Evolutionary conservation across 306 rosid genomes (phyloP), one percentile per base, ranked within the genome.

Genomic region (Ziziphus jujuba): DNA sequence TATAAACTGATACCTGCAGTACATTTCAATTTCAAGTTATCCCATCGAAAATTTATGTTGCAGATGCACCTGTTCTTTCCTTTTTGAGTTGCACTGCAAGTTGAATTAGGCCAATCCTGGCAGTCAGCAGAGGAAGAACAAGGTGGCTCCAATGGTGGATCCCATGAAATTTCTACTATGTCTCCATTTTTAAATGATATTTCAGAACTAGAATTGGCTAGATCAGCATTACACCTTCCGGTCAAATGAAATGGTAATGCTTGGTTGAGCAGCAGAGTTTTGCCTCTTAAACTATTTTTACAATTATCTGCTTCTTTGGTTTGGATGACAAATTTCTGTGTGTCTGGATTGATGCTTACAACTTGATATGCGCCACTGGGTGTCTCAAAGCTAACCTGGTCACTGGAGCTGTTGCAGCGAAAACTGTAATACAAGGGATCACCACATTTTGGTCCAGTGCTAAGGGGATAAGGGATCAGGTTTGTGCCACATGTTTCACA

Each of bases 401-500:
- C 92, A 33, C 79, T 35, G 44, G 87, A 54, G 58, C 15, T 33
- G 75, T 84, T 75, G 81, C 92, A 89, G 59, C 45, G 73, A 33
- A 87, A 84, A 79, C 74, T 80, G 45, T 73, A 71, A 84, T 84
- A 89, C 66, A 45, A 55, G 14, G 81, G 81, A 53, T 89, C 90
- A 24, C 96, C 96, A 62, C 92, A 87, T 51, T 73, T 48, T 60
- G 85, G 80, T 59, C 89, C 86, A 28, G 81, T 87, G 77, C 96
- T 84, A 1, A 89, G 82, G 45, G 96, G 96, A 73, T 89, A 89
- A 34, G 96, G 87, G 70, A 89, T 67, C 57, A 84, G 67, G 66
- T 87, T 86, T 80, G 92, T 87, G 56, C 96, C 96, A 79, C 96
- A 89, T 61, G 83, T 75, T 61, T 76, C 87, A 68, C 96, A 89